These are phyloP conservation scores for Coprinellus micaceus DNA, from an alignment of 768 basidiomycete genomes.

Conservation along the genomic window DNA sequence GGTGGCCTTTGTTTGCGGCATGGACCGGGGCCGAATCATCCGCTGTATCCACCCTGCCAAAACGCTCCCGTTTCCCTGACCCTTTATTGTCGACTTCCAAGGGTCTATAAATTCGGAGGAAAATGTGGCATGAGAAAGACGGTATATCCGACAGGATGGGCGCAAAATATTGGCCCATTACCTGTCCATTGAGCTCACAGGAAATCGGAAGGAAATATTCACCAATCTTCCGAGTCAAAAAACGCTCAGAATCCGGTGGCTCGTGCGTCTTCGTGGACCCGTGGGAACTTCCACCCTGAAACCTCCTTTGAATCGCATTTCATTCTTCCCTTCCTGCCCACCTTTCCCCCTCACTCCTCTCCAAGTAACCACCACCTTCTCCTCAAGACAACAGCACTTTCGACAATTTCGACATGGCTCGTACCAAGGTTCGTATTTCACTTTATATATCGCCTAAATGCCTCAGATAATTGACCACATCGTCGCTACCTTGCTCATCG, in stretches of 20 bases:
- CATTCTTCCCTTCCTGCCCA: slow-evolving; percentile 34
- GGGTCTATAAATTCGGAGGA: background rate
- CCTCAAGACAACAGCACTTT: slow-evolving; percentile 20
- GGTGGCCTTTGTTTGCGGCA: slow-evolving; percentile 7
- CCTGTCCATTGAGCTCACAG: slow-evolving; percentile 16
- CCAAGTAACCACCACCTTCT: slow-evolving; percentile 29
- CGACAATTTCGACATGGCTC: slow-evolving; percentile 58
- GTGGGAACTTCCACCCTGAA: slow-evolving; percentile 44
- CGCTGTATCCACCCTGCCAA: background rate
- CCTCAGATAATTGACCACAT: slow-evolving; percentile 11
- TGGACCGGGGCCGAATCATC: slow-evolving; percentile 9
- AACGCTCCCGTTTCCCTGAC: slow-evolving; percentile 1
- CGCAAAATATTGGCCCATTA: no score
- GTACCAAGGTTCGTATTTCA: slow-evolving; percentile 66
- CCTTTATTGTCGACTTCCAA: background rate
- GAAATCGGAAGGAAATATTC: slow-evolving; percentile 30
- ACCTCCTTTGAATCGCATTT: slow-evolving; percentile 35
- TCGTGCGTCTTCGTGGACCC: slow-evolving; percentile 42
- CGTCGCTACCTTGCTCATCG: slow-evolving; percentile 16
- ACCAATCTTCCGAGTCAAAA: slow-evolving; percentile 48
- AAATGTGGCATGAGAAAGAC: no score
- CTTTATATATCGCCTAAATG: slow-evolving; percentile 15
- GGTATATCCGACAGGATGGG: no score
- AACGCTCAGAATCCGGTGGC: slow-evolving; percentile 46
- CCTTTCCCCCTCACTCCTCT: slow-evolving; percentile 35